These are phyloP conservation scores for Malbranchea cinnamomea DNA, from an alignment of 2,329 filamentous ascomycete species.

Conservation along the genomic window DNA sequence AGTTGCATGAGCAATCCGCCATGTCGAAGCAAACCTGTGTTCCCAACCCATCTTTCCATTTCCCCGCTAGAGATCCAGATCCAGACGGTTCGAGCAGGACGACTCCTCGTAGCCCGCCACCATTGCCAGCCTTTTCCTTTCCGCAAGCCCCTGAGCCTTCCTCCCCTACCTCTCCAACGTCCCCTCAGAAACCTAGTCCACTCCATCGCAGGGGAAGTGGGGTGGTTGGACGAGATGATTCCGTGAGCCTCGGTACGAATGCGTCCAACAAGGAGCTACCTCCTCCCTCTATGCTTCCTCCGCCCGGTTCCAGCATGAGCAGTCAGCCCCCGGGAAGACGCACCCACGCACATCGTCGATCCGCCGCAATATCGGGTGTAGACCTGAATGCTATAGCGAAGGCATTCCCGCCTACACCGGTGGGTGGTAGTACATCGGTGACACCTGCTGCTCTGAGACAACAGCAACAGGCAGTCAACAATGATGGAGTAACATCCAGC, in stretches of 20 bases:
- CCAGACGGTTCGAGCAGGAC: conserved; percentile 33
- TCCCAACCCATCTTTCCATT: conserved; percentile 32
- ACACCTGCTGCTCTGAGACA: conserved; percentile 30
- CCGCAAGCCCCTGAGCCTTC: conserved; percentile 19
- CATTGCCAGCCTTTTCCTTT: conserved; percentile 25
- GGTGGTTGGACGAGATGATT: conserved; percentile 55
- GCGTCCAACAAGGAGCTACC: too few species aligned
- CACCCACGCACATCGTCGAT: conserved; percentile 68
- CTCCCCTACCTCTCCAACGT: conserved; percentile 32
- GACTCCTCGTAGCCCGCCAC: conserved; percentile 29
- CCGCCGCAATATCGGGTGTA: conserved; percentile 66
- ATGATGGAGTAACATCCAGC: conserved; percentile 18
- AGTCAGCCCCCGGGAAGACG: conserved; percentile 41
- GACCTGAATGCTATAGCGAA: conserved; percentile 49
- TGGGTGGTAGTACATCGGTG: conserved; percentile 45
- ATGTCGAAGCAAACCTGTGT: conserved; percentile 31
- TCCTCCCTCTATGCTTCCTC: too few species aligned
- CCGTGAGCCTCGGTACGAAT: conserved; percentile 44
- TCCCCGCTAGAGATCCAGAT: conserved; percentile 32
- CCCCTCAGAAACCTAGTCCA: conserved; percentile 41
- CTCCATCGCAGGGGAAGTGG: conserved; percentile 72
- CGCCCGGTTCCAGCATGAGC: conserved; percentile 22
- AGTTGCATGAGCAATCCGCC: background rate
- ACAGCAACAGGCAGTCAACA: conserved; percentile 14
- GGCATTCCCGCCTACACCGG: conserved; percentile 24